Base-by-base conservation (phyloP, 1,284 basidiomycete genomes). In the Ganoderma sp. region DNA sequence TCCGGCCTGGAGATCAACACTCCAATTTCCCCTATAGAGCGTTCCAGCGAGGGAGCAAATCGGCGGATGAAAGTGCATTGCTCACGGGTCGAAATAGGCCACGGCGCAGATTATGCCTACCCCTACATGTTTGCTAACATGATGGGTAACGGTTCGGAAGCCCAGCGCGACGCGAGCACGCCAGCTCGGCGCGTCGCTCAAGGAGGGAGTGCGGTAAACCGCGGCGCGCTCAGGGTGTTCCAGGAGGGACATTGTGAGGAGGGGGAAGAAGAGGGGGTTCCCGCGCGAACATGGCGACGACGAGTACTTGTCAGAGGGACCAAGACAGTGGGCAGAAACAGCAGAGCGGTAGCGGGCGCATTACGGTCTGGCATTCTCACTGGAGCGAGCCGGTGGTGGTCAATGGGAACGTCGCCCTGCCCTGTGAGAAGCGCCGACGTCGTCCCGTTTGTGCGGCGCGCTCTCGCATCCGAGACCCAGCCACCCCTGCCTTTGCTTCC, bases 1-100 rank as follows among this genome's bases (percentile, higher is more conserved):
- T 2, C 91, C 92, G 5, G 90, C 90, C 76, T 88, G 85, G n/a
- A 91, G 79, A 77, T 91, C 90, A 9, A 91, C 90, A 43, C 87
- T 87, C 90, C 90, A 92, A 75, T 91, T 90, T 42, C 89, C 89
- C 41, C 76, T 78, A 60, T 8, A 28, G 17, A 17, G 39, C 61
- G 60, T 57, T 58, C 64, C 41, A 71, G 61, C 45, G 32, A 59
- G 61, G 59, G 43, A 48, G 63, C 19, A 37, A 60, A 32, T 22
- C 42, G 54, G 28, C 32, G 37, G 62, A 41, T 58, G 43, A 17
- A 50, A 42, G 19, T 14, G 56, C 61, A 25, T 32, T 19, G 78
- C 85, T 78, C 72, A 88, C 87, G 88, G 88, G 77, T 90, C 88
- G 74, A 90, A 89, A 75, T 90, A 90, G 5, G 87, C 88, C 3